phyloP scores from a whole-genome alignment of 2,329 filamentous ascomycete species.

The Xylariaceae sp. region DNA sequence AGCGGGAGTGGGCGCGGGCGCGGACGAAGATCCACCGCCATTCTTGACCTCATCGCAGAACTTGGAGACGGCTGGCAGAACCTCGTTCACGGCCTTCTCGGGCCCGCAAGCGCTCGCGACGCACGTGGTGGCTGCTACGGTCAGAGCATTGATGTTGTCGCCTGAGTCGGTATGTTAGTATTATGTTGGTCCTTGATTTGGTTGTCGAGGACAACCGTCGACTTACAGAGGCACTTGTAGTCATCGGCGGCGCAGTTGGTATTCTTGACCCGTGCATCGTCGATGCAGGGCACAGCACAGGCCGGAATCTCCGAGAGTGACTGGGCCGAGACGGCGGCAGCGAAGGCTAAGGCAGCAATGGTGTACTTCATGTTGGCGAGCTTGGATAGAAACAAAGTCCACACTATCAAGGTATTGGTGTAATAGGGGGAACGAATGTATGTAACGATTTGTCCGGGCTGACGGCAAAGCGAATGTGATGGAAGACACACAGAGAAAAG shows the following conservation, averaged over 20 bases:
- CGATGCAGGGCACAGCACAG: constrained; percentile 24
- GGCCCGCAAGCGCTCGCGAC: constrained; percentile 22
- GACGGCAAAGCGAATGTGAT: constrained; percentile 10
- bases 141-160: constrained; percentile 17
- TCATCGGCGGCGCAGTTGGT: constrained; percentile 21
- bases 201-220: background rate
- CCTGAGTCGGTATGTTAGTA: constrained; percentile 10
- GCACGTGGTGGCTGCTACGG: constrained; percentile 19
- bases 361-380: constrained; percentile 26
- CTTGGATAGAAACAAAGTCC: background rate
- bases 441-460: background rate
- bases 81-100: constrained; percentile 16
- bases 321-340: constrained; percentile 22
- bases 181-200: background rate
- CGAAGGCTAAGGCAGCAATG: constrained; percentile 19
- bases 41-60: constrained; percentile 23
- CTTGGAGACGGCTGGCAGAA: constrained; percentile 22
- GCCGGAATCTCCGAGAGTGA: constrained; percentile 21
- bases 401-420: background rate
- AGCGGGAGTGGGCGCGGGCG: constrained; percentile 1
- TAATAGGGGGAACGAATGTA: constrained; percentile 7
- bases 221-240: constrained; percentile 27
- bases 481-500: constrained; percentile 2
- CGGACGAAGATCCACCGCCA: constrained; percentile 5
- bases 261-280: constrained; percentile 13